Evolutionary conservation across 768 basidiomycete species (phyloP).

Genomic region (Pleurotus ostreatus): DNA sequence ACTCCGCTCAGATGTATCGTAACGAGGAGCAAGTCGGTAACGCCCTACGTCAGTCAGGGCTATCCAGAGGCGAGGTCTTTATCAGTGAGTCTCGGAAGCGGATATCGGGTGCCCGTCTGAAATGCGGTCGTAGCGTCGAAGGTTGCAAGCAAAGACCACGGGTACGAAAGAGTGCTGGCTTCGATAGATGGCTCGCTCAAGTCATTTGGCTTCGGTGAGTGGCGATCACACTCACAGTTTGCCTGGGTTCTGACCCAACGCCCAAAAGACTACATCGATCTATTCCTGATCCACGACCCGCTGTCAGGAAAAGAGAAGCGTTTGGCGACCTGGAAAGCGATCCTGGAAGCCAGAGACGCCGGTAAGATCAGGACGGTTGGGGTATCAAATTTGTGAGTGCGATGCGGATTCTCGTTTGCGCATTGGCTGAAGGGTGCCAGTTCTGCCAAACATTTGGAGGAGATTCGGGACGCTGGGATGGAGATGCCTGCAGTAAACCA

Average conservation of each 20-base stretch:
- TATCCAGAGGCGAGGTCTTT: conserved; percentile 47
- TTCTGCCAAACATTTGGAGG: conserved; percentile 67
- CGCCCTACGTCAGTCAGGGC: conserved; percentile 43
- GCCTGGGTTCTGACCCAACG: neutral
- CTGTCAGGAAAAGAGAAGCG: conserved; percentile 58
- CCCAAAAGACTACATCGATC: conserved; percentile 51
- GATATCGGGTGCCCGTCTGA: neutral
- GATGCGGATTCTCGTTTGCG: neutral
- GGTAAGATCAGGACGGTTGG: conserved; percentile 73
- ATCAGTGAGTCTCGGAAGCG: conserved; percentile 37
- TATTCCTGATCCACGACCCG: conserved; percentile 79
- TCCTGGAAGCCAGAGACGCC: conserved; percentile 52
- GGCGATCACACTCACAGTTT: neutral
- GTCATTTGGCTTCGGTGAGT: neutral
- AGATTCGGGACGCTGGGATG: conserved; percentile 60
- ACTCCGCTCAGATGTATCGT: conserved; percentile 53
- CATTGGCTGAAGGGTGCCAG: conserved; percentile 27
- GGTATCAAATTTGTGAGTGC: conserved; percentile 76
- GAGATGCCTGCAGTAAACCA: conserved; percentile 76
- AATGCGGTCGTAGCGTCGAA: conserved; percentile 11
- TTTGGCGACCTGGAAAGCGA: conserved; percentile 67
- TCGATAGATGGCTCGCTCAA: neutral
- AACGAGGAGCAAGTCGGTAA: conserved; percentile 51
- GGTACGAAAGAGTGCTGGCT: conserved; percentile 6
- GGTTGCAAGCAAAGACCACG: conserved; percentile 4